Conservation (phyloP, 192 early-diverging fungal genomes). For the Funneliformis geosporum region DNA sequence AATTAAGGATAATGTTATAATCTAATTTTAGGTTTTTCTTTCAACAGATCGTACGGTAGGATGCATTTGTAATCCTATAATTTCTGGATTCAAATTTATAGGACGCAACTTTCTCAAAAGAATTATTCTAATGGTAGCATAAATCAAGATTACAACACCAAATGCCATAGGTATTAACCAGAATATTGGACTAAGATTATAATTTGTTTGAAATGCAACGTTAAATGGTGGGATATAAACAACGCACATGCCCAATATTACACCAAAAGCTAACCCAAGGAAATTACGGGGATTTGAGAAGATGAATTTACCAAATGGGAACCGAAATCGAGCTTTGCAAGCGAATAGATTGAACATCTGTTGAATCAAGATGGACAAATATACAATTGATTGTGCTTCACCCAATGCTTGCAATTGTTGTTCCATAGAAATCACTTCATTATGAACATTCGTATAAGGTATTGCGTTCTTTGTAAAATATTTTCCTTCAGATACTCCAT, state of each 20-base stretch:
- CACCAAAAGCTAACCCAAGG: constrained; percentile 68
- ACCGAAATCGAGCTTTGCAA: constrained; percentile 75
- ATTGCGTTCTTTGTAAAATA: too few relatives aligned
- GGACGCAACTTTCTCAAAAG: constrained; percentile 66
- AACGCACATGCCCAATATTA: constrained; percentile 66
- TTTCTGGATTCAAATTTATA: constrained; percentile 68
- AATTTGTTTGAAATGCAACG: constrained; percentile 72
- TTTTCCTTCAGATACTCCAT: constrained; percentile 38
- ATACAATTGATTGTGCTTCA: constrained; percentile 78
- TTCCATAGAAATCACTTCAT: too few relatives aligned
- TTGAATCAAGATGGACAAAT: constrained; percentile 78
- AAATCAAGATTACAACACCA: constrained; percentile 76
- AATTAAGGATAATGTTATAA: too few relatives aligned
- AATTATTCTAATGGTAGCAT: constrained; percentile 67
- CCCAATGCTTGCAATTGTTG: too few relatives aligned
- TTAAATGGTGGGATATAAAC: constrained; percentile 85
- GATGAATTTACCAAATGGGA: constrained; percentile 82
- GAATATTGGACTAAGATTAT: constrained; percentile 66
- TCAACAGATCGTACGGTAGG: constrained; percentile 40
- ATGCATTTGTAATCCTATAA: constrained; percentile 71
- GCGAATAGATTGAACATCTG: constrained; percentile 96
- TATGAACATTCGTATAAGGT: too few relatives aligned
- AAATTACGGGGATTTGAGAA: constrained; percentile 78
- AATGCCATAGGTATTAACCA: constrained; percentile 88
- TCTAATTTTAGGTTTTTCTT: constrained; percentile 15